Percentiles rank a stretch among this genome's conserved stretches.
phyloP scores from a whole-genome alignment of 1,139 yeast species.

The Candida sanyaensis region DNA sequence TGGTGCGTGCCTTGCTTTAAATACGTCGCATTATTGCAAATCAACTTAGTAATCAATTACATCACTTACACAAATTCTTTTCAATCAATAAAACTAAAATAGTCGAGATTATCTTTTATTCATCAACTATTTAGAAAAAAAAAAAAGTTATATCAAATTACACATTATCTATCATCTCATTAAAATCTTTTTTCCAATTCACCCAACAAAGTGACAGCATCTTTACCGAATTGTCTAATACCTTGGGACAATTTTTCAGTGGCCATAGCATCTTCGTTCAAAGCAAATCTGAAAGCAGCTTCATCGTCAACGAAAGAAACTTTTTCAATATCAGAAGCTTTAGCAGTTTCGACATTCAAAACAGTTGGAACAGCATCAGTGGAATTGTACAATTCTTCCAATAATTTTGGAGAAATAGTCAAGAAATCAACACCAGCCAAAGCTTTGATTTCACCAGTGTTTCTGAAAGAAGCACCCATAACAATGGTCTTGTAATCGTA shows the following conservation, averaged over 20 bases:
- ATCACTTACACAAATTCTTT: background rate
- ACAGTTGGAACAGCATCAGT: constrained; percentile 75
- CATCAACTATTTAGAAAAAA: background rate
- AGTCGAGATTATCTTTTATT: background rate
- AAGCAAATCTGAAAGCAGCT: constrained; percentile 83
- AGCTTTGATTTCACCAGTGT: constrained; percentile 92
- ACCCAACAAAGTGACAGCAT: constrained; percentile 80
- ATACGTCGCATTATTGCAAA: no score
- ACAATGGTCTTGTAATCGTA: constrained; percentile 95
- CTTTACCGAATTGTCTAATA: constrained; percentile 96
- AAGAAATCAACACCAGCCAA: constrained; percentile 97
- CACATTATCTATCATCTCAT: constrained; percentile 4
- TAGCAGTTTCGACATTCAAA: constrained; percentile 64
- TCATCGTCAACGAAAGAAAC: constrained; percentile 84
- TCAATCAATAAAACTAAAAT: background rate
- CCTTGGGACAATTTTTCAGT: constrained; percentile 98
- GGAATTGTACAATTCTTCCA: constrained; percentile 87
- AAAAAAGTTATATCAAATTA: background rate
- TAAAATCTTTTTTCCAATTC: constrained; percentile 74
- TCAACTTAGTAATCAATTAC: background rate
- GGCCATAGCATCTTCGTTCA: constrained; percentile 98
- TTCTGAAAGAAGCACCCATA: constrained; percentile 99
- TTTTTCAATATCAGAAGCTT: constrained; percentile 59
- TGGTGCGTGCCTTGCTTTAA: no score
- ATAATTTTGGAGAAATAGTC: constrained; percentile 91